Percentiles rank a stretch among this genome's conserved stretches.
phyloP scores from a whole-genome alignment of 2,329 filamentous ascomycete genomes.

The Fusarium sp. region DNA sequence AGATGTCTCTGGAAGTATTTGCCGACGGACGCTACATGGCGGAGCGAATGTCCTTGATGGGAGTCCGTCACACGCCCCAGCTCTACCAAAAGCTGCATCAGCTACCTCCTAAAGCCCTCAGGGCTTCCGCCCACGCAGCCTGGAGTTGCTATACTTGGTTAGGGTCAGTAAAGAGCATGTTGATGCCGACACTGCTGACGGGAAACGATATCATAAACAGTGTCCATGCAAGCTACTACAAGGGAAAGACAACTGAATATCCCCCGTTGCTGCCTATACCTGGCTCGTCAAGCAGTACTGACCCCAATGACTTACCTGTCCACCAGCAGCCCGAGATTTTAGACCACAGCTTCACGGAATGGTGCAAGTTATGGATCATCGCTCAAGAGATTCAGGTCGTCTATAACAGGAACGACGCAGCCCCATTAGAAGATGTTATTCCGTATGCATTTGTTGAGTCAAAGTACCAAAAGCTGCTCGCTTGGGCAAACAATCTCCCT shows the following conservation, averaged over 20 bases:
- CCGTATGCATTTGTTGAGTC: neutral
- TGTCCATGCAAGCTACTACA: neutral
- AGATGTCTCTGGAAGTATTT: neutral
- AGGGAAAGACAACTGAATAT: neutral
- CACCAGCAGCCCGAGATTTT: neutral
- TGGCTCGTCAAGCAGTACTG: neutral
- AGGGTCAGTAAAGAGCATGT: neutral
- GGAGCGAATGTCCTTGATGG: neutral
- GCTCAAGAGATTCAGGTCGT: neutral
- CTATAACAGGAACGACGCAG: neutral
- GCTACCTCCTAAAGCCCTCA: neutral
- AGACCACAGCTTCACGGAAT: neutral
- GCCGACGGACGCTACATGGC: neutral
- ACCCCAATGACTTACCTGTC: neutral
- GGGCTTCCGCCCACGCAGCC: neutral
- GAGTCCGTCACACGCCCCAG: neutral
- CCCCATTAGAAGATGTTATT: neutral
- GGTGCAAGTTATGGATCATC: neutral
- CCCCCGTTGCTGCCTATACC: neutral
- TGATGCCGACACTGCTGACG: neutral
- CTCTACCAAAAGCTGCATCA: neutral
- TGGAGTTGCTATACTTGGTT: neutral
- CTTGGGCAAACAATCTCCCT: neutral
- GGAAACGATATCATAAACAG: neutral
- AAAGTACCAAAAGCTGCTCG: neutral